Base-by-base conservation (phyloP, 345 rosid species). In the Eutrema heterophyllum region DNA sequence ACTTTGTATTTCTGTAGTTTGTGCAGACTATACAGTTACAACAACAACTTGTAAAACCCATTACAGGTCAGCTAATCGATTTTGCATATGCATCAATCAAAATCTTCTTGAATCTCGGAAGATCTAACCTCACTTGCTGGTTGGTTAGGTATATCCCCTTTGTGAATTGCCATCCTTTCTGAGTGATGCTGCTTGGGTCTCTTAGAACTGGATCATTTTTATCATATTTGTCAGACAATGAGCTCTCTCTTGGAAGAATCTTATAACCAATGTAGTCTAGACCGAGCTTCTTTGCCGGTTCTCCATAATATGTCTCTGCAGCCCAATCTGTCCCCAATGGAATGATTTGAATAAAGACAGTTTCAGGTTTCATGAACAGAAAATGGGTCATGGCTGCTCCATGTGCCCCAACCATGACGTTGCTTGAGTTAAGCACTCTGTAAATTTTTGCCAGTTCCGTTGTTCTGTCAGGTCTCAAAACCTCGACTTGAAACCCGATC, bases 341-440 rank as follows among this genome's bases (percentile, higher is more conserved):
- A 73, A 91, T 79, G 36, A 91, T 82, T 55, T 91, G 97, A 63
- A 91, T 79, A 49, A 89, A 89, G 60, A 85, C 84, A 5, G 83
- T 75, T 33, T 89, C 83, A 4, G 97, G 91, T 73, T 58, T 89
- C 91, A 89, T 81, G 78, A 89, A 91, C 8, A 91, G 83, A 50
- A 91, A 89, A 72, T 89, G 97, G 0, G 96, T 89, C 97, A 91
- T 89, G 46, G 97, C 97, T 35, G 97, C 97, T 59, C 97, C 96
- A 50, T 91, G 97, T 46, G 89, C 97, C 9, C 96, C 96, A 27
- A 87, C 77, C 93, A 91, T 85, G 16, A 91, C 93, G 15, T 79
- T 85, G 57, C 96, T 91, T 35, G 97, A 85, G 76, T 89, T 89
- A 13, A 89, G 78, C 26, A 68, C 83, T 30, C 72, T 56, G 56